Conservation (phyloP, 2,329 filamentous ascomycete species). For the Leptographium radiaticola region DNA sequence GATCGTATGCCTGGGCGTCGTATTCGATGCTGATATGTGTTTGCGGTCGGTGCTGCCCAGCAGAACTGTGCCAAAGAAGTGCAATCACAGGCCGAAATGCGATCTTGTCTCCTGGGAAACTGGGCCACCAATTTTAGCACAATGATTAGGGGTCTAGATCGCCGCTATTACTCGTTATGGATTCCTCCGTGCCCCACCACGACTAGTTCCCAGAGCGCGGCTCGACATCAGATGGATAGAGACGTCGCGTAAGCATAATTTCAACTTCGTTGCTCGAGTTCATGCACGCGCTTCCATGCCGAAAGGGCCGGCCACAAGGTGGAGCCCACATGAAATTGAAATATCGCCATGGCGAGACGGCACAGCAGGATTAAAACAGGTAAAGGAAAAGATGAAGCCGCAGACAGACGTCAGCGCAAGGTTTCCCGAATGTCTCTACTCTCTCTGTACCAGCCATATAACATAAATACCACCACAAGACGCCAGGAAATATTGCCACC, state of each 20-base stretch:
- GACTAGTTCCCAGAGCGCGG: background rate
- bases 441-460: conserved; percentile 8
- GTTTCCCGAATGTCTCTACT: conserved; percentile 16
- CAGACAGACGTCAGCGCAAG: conserved; percentile 13
- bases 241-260: too few species aligned
- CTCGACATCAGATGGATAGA: background rate
- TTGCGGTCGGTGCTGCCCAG: background rate
- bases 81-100: background rate
- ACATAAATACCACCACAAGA: conserved; percentile 9
- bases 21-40: background rate
- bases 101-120: conserved; percentile 6
- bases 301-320: background rate
- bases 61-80: background rate
- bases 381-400: conserved; percentile 5
- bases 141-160: conserved; percentile 2
- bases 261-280: too few species aligned
- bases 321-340: background rate
- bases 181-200: background rate
- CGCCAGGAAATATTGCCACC: conserved; percentile 10
- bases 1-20: background rate
- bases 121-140: background rate
- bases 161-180: background rate
- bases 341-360: background rate
- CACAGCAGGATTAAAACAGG: conserved; percentile 9
- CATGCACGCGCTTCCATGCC: background rate